Evolutionary conservation across 169 alveolate genomes (phyloP).

Genomic region (Plasmodium malariae): DNA sequence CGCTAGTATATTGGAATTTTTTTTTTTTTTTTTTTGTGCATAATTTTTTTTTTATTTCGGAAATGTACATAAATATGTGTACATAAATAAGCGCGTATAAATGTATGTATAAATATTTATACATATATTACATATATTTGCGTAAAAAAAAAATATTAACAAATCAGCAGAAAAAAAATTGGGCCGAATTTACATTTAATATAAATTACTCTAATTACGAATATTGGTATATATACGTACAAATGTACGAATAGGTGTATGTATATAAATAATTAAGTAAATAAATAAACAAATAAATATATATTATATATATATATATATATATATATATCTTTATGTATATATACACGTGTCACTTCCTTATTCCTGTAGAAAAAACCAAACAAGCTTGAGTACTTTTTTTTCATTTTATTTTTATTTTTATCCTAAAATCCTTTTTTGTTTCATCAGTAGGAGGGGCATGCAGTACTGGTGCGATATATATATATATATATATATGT

Average conservation of each 20-base stretch:
- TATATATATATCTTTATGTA: not conserved
- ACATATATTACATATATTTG: not conserved
- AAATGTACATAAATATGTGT: too few relatives aligned
- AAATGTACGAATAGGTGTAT: too few relatives aligned
- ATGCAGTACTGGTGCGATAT: constrained; percentile 51
- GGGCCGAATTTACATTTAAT: not conserved
- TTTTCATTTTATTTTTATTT: not conserved
- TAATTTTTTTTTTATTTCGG: constrained; percentile 7
- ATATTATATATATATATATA: not conserved
- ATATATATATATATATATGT: not conserved
- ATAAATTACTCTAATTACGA: not conserved
- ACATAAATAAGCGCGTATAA: not conserved
- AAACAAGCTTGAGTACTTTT: not conserved
- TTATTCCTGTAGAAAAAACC: not conserved
- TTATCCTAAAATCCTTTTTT: not conserved
- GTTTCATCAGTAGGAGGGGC: not conserved
- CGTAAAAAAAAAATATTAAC: not conserved
- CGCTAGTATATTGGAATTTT: constrained; percentile 35
- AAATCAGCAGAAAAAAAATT: too few relatives aligned
- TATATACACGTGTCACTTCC: not conserved
- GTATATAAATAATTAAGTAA: too few relatives aligned
- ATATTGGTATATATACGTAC: too few relatives aligned
- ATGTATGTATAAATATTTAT: too few relatives aligned
- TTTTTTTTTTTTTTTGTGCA: constrained; percentile 25
- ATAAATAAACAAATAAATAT: too few relatives aligned